Percentiles rank a stretch among this genome's conserved stretches.
These are phyloP conservation scores for Prasinococcaceae sp. DNA, from an alignment of 139 green algal genomes.

Conservation along the genomic window DNA sequence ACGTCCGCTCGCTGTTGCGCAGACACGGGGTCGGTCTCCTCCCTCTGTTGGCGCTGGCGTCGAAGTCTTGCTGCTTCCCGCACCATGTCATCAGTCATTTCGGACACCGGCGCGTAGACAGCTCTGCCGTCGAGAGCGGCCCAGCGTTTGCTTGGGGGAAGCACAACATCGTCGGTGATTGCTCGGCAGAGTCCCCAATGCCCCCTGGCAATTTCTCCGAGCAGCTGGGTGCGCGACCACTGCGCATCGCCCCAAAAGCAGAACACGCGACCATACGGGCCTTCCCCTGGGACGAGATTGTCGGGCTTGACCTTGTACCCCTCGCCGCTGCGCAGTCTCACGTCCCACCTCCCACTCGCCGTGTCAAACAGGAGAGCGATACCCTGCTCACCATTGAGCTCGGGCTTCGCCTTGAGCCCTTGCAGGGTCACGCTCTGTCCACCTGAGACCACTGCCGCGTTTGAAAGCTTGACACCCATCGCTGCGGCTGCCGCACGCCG, in stretches of 20 bases:
- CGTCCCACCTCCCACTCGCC: background rate
- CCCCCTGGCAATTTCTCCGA: conserved; percentile 17
- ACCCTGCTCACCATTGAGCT: conserved; percentile 8
- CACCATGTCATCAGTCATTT: conserved; percentile 15
- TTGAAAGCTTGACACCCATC: too few species aligned
- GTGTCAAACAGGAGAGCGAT: background rate
- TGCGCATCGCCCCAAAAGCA: conserved; percentile 16
- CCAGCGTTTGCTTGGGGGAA: background rate
- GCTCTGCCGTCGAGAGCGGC: background rate
- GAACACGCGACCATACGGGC: background rate
- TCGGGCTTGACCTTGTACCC: conserved; percentile 2
- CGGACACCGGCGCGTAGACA: conserved; percentile 9
- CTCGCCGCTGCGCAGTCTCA: conserved; percentile 2
- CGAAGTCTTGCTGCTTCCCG: too few species aligned
- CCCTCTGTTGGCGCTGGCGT: too few species aligned
- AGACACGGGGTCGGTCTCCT: too few species aligned
- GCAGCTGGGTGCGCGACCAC: conserved; percentile 17
- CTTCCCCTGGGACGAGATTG: background rate
- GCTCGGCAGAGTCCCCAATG: conserved; percentile 11
- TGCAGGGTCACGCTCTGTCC: conserved; percentile 5
- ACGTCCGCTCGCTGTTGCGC: too few species aligned
- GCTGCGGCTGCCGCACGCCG: too few species aligned
- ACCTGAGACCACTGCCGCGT: background rate
- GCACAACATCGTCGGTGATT: background rate
- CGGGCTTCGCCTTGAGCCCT: background rate